These are phyloP conservation scores for Allomyces javanicus DNA, from an alignment of 192 early-diverging fungal species.

Conservation along the genomic window DNA sequence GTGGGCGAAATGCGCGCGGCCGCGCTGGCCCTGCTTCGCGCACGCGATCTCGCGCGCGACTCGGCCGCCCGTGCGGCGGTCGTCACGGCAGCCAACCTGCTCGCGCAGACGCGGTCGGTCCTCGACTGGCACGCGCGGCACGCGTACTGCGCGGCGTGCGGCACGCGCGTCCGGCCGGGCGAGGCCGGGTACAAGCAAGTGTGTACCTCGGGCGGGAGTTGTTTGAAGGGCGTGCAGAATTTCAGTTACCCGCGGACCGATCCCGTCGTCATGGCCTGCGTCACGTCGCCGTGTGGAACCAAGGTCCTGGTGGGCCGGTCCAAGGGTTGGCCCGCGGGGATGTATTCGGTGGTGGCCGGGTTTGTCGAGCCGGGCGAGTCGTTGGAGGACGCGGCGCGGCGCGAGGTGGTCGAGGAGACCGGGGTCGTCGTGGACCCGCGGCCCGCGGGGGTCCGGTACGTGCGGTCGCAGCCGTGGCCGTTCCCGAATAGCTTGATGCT, in stretches of 20 bases:
- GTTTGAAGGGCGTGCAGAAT: background rate
- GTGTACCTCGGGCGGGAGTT: background rate
- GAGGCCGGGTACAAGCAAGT: background rate
- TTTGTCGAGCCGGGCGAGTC: conserved; percentile 11
- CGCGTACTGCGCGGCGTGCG: background rate
- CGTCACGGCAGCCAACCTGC: background rate
- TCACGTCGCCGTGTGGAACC: conserved; percentile 1
- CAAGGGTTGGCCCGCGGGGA: conserved; percentile 1
- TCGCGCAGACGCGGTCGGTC: background rate
- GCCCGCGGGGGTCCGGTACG: background rate
- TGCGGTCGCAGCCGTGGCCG: background rate
- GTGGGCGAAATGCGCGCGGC: background rate
- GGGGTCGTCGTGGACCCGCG: background rate
- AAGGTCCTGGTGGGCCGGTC: conserved; percentile 7
- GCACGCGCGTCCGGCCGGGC: background rate
- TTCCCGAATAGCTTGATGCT: background rate
- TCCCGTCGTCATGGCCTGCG: conserved; percentile 5
- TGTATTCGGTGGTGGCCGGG: conserved; percentile 7
- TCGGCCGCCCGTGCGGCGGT: background rate
- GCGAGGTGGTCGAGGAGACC: conserved; percentile 6
- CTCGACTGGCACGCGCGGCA: background rate
- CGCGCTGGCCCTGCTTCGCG: background rate
- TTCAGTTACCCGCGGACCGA: conserved; percentile 6
- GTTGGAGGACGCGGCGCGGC: conserved; percentile 6
- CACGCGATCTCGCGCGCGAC: too few relatives aligned